Evolutionary conservation across 164 flowering plant species (phyloP).

Genomic region (Akebia trifoliata): DNA sequence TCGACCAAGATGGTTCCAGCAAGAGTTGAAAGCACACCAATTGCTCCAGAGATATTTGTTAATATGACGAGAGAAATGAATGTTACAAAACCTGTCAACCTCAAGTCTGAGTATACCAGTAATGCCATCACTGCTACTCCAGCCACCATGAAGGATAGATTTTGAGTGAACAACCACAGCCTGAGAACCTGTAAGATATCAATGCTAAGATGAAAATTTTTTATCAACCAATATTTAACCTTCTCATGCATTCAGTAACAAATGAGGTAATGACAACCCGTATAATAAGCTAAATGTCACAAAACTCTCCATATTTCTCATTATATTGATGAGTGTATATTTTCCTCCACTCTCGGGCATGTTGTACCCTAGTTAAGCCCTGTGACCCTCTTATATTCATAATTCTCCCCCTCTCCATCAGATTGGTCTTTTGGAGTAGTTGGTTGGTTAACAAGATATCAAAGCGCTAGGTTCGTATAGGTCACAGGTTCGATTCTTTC

Average conservation of each 20-base stretch:
- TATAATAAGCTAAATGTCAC: too few species aligned
- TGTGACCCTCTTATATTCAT: too few species aligned
- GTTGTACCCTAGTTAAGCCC: too few species aligned
- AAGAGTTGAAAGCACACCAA: constrained; percentile 77
- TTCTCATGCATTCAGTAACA: not conserved
- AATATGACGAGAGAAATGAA: constrained; percentile 48
- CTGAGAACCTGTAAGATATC: constrained; percentile 52
- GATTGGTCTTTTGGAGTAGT: too few species aligned
- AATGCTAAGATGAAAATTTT: not conserved
- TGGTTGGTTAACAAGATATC: too few species aligned
- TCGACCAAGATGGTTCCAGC: constrained; percentile 85
- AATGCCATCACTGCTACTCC: constrained; percentile 61
- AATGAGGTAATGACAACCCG: not conserved
- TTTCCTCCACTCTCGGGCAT: too few species aligned
- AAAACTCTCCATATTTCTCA: too few species aligned
- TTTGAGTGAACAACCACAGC: constrained; percentile 73
- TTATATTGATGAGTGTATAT: too few species aligned
- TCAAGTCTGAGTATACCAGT: constrained; percentile 36
- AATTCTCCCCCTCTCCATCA: too few species aligned
- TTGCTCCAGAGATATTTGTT: constrained; percentile 72
- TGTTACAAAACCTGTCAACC: constrained; percentile 24
- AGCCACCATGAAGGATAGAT: constrained; percentile 66
- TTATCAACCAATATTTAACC: not conserved
- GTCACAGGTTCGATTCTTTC: too few species aligned
- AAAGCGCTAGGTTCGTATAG: too few species aligned